phyloP scores from a whole-genome alignment of 352 stramenopile species.

The Phytophthora pini region DNA sequence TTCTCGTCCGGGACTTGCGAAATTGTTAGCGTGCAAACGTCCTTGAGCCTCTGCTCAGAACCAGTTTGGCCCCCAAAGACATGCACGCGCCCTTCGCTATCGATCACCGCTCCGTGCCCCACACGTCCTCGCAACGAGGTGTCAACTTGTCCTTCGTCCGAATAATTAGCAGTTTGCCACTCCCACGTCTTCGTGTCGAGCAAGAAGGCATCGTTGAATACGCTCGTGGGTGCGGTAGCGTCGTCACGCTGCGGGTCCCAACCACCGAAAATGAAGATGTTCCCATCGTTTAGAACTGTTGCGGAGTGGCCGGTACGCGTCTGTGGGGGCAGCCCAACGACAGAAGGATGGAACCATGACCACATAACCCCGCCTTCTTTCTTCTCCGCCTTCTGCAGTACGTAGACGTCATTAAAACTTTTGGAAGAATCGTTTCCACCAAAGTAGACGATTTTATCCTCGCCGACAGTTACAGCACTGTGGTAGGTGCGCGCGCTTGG shows the following conservation, averaged over 20 bases:
- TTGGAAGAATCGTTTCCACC: constrained; percentile 92
- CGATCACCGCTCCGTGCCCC: constrained; percentile 84
- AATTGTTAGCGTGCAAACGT: constrained; percentile 77
- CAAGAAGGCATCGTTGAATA: constrained; percentile 92
- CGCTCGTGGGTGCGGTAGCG: constrained; percentile 44
- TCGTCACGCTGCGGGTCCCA: constrained; percentile 91
- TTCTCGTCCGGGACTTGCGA: constrained; percentile 15
- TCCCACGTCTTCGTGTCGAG: constrained; percentile 93
- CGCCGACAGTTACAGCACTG: constrained; percentile 67
- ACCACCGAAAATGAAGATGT: constrained; percentile 92
- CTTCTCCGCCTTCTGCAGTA: constrained; percentile 76
- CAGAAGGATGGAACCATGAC: constrained; percentile 90
- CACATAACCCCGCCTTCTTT: constrained; percentile 45
- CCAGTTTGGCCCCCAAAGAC: constrained; percentile 90
- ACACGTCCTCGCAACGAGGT: constrained; percentile 62
- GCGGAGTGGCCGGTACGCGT: constrained; percentile 91
- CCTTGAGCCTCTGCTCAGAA: constrained; percentile 79
- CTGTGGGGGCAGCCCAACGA: constrained; percentile 73
- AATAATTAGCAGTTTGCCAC: constrained; percentile 76
- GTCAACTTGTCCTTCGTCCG: constrained; percentile 24
- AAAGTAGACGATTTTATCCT: constrained; percentile 91
- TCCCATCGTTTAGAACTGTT: constrained; percentile 85
- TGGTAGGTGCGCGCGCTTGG: constrained; percentile 93
- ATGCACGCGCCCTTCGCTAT: constrained; percentile 72
- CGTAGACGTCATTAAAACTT: constrained; percentile 93